Evolutionary conservation across 495 filamentous ascomycete species (phyloP).

Genomic region (Neurospora cerealis): DNA sequence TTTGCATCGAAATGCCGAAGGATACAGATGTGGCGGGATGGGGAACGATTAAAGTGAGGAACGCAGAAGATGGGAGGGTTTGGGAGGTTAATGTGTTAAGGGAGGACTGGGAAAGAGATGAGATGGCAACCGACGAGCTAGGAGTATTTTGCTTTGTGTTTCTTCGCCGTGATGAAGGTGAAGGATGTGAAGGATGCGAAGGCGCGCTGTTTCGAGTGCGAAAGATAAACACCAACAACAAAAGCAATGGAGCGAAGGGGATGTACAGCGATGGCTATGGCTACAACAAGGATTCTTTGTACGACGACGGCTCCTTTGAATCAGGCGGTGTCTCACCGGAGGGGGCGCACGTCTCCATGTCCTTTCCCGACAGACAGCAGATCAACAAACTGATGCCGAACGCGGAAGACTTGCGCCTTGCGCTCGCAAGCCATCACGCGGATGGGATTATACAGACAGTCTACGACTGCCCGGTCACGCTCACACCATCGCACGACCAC

Average conservation of each 20-base stretch:
- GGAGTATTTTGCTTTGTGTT: not conserved
- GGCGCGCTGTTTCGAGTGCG: not conserved
- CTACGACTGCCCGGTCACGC: conserved; percentile 14
- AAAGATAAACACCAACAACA: not conserved
- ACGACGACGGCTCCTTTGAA: not conserved
- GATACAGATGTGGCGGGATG: not conserved
- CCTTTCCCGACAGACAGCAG: not conserved
- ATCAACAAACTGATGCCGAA: not conserved
- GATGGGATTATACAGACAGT: conserved; percentile 3
- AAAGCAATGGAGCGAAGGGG: not conserved
- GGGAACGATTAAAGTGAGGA: not conserved
- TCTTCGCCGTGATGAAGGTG: not conserved
- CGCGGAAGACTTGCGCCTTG: not conserved
- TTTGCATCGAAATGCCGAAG: conserved; percentile 7
- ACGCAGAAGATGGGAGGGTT: not conserved
- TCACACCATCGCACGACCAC: not conserved
- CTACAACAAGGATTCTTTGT: not conserved
- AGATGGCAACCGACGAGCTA: not conserved
- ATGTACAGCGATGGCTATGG: not conserved
- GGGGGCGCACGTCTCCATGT: not conserved
- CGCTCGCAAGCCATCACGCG: not conserved
- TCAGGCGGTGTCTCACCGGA: not conserved
- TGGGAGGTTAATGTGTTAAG: not conserved
- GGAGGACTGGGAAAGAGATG: not conserved
- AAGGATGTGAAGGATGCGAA: fast-evolving